Base-by-base conservation (phyloP, 345 rosid genomes). In the Camelina laxa region DNA sequence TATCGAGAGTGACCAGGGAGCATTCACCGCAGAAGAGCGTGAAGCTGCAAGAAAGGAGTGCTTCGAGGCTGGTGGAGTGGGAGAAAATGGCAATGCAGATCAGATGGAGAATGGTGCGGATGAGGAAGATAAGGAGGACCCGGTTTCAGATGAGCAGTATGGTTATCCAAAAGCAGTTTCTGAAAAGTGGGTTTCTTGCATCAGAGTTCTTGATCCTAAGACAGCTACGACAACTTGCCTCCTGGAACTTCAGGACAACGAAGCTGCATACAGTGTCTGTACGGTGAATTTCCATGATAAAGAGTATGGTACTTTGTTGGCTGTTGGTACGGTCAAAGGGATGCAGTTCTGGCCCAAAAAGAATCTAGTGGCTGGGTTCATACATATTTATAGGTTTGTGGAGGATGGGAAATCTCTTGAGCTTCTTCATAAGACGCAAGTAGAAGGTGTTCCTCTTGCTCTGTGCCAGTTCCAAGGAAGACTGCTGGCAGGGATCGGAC, bases 101-200 rank as follows among this genome's bases (percentile, higher is more conserved):
- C 89, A 82, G 81, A 87, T 79, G 81, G 81, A 79, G 71, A 79
- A 78, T 60, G 81, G 81, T 60, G 76, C 41, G 2, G 80, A 77
- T 51, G 97, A 94, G 68, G 93, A 93, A 51, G 93, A 89, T 44
- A 92, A 86, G 78, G 93, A 90, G 48, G 97, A 95, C 75, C 87
- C 91, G 11, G 86, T 88, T 19, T 87, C 90, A 45, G 98, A 95
- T 85, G 98, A 95, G 89, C 99, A 95, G 79, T 92, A 84, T 69
- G 99, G 99, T 76, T 95, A 92, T 74, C 99, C 99, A 20, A 95
- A 95, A 86, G 84, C 96, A 2, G 99, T 87, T 82, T 85, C 98
- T 3, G 96, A 86, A 13, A 89, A 85, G 80, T 95, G 99, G 97
- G 98, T 88, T 75, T 95, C 99, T 70, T 95, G 98, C 87, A 95